phyloP scores from a whole-genome alignment of 768 basidiomycete genomes.

The Russula sp. region DNA sequence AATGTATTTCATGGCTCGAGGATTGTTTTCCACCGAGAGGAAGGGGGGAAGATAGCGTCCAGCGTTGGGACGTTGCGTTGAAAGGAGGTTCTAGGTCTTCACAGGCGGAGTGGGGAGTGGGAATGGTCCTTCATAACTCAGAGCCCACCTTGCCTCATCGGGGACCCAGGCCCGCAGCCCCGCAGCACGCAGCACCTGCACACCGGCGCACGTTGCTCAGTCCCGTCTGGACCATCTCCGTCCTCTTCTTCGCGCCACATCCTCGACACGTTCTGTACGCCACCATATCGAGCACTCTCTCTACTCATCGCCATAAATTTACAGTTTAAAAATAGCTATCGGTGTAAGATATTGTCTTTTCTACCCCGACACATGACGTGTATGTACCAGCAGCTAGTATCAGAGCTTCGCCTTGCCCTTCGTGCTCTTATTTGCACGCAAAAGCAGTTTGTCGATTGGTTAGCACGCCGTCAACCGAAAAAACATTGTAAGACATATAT shows the following conservation, averaged over 20 bases:
- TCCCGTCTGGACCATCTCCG: not conserved
- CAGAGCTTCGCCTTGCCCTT: constrained; percentile 20
- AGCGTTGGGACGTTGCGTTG: not conserved
- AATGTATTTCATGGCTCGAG: constrained; percentile 75
- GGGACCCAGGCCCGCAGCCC: no score
- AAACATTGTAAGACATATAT: no score
- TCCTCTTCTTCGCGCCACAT: not conserved
- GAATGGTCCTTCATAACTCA: not conserved
- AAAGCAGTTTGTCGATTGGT: not conserved
- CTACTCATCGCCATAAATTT: not conserved
- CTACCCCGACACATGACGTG: not conserved
- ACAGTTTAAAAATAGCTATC: not conserved
- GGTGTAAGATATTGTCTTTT: not conserved
- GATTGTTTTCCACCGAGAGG: not conserved
- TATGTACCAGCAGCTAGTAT: not conserved
- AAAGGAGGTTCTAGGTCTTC: not conserved
- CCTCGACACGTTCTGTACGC: not conserved
- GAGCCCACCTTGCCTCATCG: not conserved
- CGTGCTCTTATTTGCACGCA: constrained; percentile 6
- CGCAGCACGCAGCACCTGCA: no score
- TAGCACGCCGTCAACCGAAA: not conserved
- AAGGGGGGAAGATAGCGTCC: no score
- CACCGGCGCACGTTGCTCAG: not conserved
- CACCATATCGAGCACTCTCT: not conserved
- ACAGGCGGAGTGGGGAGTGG: not conserved